These are phyloP conservation scores for Phytophthora constricta DNA, from an alignment of 352 stramenopile species.

Conservation along the genomic window DNA sequence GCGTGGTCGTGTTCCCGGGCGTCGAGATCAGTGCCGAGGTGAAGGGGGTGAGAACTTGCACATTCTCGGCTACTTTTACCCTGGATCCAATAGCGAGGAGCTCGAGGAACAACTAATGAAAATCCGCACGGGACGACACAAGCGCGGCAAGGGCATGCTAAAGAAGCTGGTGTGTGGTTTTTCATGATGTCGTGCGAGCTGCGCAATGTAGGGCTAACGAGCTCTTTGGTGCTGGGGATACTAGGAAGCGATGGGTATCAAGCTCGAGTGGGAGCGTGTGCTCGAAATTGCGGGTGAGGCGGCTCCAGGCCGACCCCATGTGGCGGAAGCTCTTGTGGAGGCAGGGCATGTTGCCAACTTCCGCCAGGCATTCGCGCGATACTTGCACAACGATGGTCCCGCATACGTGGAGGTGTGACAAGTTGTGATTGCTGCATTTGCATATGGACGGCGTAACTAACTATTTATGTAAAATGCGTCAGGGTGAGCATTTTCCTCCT, in stretches of 20 bases:
- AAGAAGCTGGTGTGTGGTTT: slow-evolving; percentile 67
- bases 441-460: background rate
- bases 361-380: slow-evolving; percentile 80
- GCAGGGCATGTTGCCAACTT: slow-evolving; percentile 78
- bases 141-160: slow-evolving; percentile 85
- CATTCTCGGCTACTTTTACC: slow-evolving; percentile 88
- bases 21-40: slow-evolving; percentile 90
- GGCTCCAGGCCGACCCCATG: slow-evolving; percentile 78
- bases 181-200: too few relatives aligned
- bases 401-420: slow-evolving; percentile 78
- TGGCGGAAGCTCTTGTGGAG: slow-evolving; percentile 83
- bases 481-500: slow-evolving; percentile 86
- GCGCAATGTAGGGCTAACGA: too few relatives aligned
- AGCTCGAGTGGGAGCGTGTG: slow-evolving; percentile 81
- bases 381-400: slow-evolving; percentile 83
- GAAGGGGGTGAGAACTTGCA: slow-evolving; percentile 84
- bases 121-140: slow-evolving; percentile 80
- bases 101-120: slow-evolving; percentile 81
- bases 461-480: background rate
- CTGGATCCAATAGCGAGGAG: slow-evolving; percentile 73
- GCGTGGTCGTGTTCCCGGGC: slow-evolving; percentile 79
- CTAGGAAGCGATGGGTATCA: slow-evolving; percentile 85
- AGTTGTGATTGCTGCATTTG: background rate
- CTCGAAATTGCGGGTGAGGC: slow-evolving; percentile 85
- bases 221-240: too few relatives aligned